Evolutionary conservation across 805 yeast genomes (phyloP), one percentile per base, ranked within the genome.

Genomic region (Hanseniaspora occidentalis): DNA sequence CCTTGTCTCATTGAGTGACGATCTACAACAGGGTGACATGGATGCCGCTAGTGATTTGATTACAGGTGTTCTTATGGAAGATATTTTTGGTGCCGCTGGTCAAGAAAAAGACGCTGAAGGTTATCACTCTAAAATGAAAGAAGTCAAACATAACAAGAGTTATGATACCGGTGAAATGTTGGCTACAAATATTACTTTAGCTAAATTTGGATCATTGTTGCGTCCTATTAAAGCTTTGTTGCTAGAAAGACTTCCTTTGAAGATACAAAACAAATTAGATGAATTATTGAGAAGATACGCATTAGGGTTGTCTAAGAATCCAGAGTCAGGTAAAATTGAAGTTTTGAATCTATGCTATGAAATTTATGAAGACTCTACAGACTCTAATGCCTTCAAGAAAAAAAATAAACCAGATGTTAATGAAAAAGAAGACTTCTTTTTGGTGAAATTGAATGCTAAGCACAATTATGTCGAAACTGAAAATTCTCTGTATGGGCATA

Each of bases 21-120:
- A 27, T 1, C 58, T 84, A 34, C 43, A 53, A 0, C 81, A 73
- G 47, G 94, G 95, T 6, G 94, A 84, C 44, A 62, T 89, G 34
- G 92, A 86, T 56, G 78, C 73, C 11, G 67, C 75, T 9, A 73
- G 79, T 3, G 62, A 63, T 2, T 50, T 79, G 41, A 61, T 88
- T 10, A 77, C 79, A 48, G 77, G 74, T 18, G 66, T 85, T 13
- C 68, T 88, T 18, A 89, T 89, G 95, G 95, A 86, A 53, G 96
- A 89, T 53, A 71, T 77, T 3, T 88, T 92, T 58, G 98, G 98
- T 19, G 72, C 79, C 8, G 83, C 95, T 3, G 94, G 95, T 26
- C 81, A 80, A 53, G 97, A 92, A 53, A 89, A 92, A 56, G 97
- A 92, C 47, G 88, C 92, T 4, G 96, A 86, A 45, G 95, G 86